phyloP scores from a whole-genome alignment of 768 basidiomycete species.

The Chalciporus piperatus region DNA sequence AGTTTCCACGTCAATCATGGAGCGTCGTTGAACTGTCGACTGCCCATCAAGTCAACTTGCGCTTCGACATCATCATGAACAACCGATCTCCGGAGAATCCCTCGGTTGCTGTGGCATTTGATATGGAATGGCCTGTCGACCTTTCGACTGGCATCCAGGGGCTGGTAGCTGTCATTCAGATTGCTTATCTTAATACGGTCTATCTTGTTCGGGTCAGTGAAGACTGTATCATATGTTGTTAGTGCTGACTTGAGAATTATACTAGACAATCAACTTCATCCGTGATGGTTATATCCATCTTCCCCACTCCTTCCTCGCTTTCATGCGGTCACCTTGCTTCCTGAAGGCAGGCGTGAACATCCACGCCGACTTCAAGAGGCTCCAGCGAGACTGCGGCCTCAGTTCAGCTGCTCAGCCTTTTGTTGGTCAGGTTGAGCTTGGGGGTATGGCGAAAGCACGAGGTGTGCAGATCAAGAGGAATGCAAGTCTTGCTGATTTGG shows the following conservation, averaged over 20 bases:
- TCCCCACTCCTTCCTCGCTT: constrained; percentile 2
- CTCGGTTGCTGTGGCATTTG: neutral
- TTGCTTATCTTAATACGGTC: neutral
- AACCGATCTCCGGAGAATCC: neutral
- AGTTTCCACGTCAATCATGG: too few species aligned
- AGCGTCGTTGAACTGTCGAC: too few species aligned
- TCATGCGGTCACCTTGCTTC: neutral
- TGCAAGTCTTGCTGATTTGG: constrained; percentile 31
- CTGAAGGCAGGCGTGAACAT: constrained; percentile 27
- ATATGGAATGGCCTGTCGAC: constrained; percentile 10
- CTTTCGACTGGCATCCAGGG: neutral
- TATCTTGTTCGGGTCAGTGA: constrained; percentile 1
- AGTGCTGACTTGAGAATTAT: neutral
- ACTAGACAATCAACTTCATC: neutral
- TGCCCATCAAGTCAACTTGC: too few species aligned
- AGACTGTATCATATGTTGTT: neutral
- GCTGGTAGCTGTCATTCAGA: neutral
- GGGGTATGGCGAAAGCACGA: constrained; percentile 26
- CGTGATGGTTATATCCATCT: neutral
- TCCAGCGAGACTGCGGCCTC: constrained; percentile 14
- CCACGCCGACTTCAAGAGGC: constrained; percentile 18
- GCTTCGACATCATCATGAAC: constrained; percentile 1
- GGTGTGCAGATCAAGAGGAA: constrained; percentile 14
- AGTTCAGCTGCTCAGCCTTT: constrained; percentile 10
- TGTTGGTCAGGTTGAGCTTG: constrained; percentile 29